phyloP scores from a whole-genome alignment of 805 yeast species.

The Wickerhamiella sergipiensis region DNA sequence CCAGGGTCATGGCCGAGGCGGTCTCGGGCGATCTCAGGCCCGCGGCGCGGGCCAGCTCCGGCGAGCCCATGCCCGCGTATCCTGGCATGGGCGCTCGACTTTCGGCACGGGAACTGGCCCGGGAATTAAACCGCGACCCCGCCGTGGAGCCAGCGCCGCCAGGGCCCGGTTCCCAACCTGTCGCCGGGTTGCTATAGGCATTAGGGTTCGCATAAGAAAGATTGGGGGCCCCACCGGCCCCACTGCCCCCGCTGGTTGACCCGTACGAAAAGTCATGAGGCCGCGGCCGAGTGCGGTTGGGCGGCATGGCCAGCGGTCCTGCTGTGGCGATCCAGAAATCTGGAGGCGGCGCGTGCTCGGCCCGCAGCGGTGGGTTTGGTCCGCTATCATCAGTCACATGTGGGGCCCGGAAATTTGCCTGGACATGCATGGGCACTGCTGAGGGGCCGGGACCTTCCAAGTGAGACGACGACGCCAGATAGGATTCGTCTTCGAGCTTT shows the following conservation, averaged over 20 bases:
- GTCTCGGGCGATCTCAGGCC: too few species aligned
- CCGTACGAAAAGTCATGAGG: neutral
- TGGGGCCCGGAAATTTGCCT: neutral
- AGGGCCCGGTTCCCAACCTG: neutral
- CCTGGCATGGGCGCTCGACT: neutral
- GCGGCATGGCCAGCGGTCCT: neutral
- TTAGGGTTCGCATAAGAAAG: neutral
- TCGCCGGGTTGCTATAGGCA: neutral
- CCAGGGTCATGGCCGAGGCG: too few species aligned
- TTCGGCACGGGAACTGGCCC: too few species aligned
- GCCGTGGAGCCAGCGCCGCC: neutral
- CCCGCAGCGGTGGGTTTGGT: neutral
- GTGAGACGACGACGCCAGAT: neutral
- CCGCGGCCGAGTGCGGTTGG: neutral
- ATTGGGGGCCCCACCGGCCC: too few species aligned
- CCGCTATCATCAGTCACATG: neutral
- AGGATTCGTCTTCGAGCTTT: neutral
- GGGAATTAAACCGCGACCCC: neutral
- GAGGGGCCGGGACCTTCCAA: neutral
- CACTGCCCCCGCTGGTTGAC: too few species aligned
- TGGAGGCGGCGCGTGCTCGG: neutral
- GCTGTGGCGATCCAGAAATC: neutral
- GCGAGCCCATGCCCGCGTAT: neutral
- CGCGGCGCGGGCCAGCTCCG: neutral
- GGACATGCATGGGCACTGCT: neutral